These are phyloP conservation scores for Ophiocordyceps sinensis DNA, from an alignment of 2,329 filamentous ascomycete genomes.

Conservation along the genomic window DNA sequence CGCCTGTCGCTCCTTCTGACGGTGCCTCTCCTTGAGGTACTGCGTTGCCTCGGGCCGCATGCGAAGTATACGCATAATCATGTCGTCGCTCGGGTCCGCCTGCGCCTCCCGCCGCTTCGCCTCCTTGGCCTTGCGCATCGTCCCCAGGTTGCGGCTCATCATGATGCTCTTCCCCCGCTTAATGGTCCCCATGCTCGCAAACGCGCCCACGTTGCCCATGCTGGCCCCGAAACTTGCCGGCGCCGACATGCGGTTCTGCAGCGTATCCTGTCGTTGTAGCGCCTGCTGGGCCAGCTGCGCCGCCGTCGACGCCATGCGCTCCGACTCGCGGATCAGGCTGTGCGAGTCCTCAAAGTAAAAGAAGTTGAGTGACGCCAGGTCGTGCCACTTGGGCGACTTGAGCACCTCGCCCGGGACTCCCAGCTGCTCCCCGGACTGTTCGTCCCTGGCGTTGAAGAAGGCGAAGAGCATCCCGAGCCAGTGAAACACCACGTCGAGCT, in stretches of 20 bases:
- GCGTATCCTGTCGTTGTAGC: constrained; percentile 28
- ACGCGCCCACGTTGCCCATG: constrained; percentile 35
- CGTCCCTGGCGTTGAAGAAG: constrained; percentile 90
- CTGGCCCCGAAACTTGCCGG: constrained; percentile 38
- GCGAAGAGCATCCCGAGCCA: constrained; percentile 85
- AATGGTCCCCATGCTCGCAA: constrained; percentile 55
- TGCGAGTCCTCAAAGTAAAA: constrained; percentile 95
- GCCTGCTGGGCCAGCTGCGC: constrained; percentile 62
- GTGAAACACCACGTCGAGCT: constrained; percentile 87
- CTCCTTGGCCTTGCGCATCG: constrained; percentile 91
- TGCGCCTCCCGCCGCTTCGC: constrained; percentile 92
- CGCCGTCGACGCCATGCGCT: constrained; percentile 84
- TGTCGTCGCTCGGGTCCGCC: constrained; percentile 92
- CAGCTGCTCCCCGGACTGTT: constrained; percentile 63
- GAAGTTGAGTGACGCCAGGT: constrained; percentile 91
- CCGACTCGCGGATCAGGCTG: constrained; percentile 84
- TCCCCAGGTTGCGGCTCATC: constrained; percentile 85
- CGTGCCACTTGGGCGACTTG: constrained; percentile 96
- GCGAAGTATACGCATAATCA: constrained; percentile 86
- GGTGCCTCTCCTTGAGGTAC: constrained; percentile 79
- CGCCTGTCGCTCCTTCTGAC: constrained; percentile 86
- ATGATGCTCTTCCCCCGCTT: constrained; percentile 67
- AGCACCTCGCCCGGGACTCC: constrained; percentile 84
- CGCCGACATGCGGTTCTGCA: constrained; percentile 53
- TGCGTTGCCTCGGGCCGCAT: constrained; percentile 84